These are phyloP conservation scores for Colletotrichum limetticola DNA, from an alignment of 2,329 filamentous ascomycete species.

Conservation along the genomic window DNA sequence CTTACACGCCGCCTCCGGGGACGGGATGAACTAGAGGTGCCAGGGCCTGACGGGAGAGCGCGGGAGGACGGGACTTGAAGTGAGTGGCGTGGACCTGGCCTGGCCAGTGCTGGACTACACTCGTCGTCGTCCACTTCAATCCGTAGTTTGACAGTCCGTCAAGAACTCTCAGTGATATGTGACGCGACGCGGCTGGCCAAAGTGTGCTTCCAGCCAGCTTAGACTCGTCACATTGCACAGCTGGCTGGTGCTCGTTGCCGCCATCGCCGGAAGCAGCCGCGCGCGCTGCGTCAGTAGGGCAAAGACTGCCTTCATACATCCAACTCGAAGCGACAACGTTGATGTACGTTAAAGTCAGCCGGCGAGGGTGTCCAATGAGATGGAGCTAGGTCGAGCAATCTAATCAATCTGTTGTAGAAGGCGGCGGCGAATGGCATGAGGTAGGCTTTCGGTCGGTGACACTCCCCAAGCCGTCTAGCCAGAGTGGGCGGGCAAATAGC, in stretches of 20 bases:
- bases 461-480: slow-evolving; percentile 11
- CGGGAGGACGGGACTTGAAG: slow-evolving; percentile 12
- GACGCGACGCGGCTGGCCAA: slow-evolving; percentile 15
- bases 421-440: slow-evolving; percentile 25
- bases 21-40: slow-evolving; percentile 16
- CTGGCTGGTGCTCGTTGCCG: slow-evolving; percentile 13
- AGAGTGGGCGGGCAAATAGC: slow-evolving; percentile 19
- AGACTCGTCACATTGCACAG: slow-evolving; percentile 1
- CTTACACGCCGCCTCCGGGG: slow-evolving; percentile 1
- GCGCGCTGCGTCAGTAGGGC: not conserved
- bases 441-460: slow-evolving; percentile 24
- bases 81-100: slow-evolving; percentile 14
- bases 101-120: not conserved
- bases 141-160: not conserved
- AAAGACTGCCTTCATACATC: not conserved
- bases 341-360: not conserved
- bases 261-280: slow-evolving; percentile 17
- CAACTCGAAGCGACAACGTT: not conserved
- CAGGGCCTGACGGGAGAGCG: slow-evolving; percentile 10
- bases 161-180: slow-evolving; percentile 16
- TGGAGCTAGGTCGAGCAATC: slow-evolving; percentile 11
- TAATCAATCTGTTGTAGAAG: slow-evolving; percentile 35
- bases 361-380: slow-evolving; percentile 11
- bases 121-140: not conserved
- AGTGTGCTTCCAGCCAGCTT: not conserved